Base-by-base conservation (phyloP, 768 basidiomycete species). In the Rhodocollybia butyracea region DNA sequence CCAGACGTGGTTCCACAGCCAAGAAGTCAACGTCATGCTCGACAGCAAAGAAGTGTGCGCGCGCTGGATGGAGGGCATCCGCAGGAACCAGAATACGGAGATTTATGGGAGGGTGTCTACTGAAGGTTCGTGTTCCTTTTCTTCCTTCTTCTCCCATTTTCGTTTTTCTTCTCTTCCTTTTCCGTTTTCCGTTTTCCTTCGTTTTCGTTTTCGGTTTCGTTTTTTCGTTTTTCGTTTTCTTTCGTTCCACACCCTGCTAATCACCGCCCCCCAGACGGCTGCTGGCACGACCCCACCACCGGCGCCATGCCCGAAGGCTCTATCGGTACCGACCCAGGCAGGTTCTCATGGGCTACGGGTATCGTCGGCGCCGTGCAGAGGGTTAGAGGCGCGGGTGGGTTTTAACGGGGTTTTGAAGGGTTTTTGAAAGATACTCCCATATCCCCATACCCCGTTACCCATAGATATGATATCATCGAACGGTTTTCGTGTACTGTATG, bases 1-100 rank as follows among this genome's bases (percentile, higher is more conserved):
- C 6, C 86, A 88, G 61, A 80, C 78, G 4, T 88, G 86, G 85
- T 87, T 77, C 71, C 88, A 89, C 66, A 83, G 81, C 40, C 82
- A 85, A 57, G 88, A 89, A 61, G 74, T 82, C 60, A 88, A 89
- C 64, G 69, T 85, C 55, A 78, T 86, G 74, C 71, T 85, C 42
- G 84, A 86, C 64, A 78, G 74, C 22, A 67, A 73, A n/a, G 68
- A 72, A 36, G 70, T 85, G 50, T 79, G 81, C 46, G 60, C 66
- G 34, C 82, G 81, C 54, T 83, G 84, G 83, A 76, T 78, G 68
- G 76, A 79, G 45, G 77, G 73, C 8, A 66, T 83, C n/a, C 58
- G 70, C 26, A 69, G 74, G 29, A 81, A 80, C 63, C 80, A 83
- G 69, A 85, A 83, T 60, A 85, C 85, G n/a, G n/a, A n/a, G n/a